Conservation (phyloP, 805 yeast genomes). For the Sporopachydermia lactativora region DNA sequence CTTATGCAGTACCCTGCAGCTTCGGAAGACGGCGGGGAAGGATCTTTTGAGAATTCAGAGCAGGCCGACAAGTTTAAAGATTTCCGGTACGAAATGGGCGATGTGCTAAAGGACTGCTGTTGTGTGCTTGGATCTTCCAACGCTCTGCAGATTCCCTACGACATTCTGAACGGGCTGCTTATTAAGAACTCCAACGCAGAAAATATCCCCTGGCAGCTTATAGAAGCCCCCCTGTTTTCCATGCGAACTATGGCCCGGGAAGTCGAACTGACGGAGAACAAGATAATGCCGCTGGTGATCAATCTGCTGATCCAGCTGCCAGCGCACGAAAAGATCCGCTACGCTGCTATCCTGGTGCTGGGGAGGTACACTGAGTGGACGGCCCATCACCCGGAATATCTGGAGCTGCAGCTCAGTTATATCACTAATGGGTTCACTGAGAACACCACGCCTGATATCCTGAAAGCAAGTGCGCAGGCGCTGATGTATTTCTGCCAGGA, state of each 20-base stretch:
- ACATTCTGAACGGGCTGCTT: slow-evolving; percentile 32
- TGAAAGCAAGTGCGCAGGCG: slow-evolving; percentile 85
- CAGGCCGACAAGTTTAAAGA: slow-evolving; percentile 87
- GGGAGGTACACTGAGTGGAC: slow-evolving; percentile 99
- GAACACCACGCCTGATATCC: slow-evolving; percentile 30
- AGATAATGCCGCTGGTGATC: slow-evolving; percentile 67
- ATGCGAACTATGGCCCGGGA: slow-evolving; percentile 93
- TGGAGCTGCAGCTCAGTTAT: slow-evolving; percentile 74
- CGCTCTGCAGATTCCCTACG: slow-evolving; percentile 61
- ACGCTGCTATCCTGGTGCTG: slow-evolving; percentile 82
- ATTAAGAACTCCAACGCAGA: slow-evolving; percentile 22
- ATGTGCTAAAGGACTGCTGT: slow-evolving; percentile 92
- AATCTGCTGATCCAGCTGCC: slow-evolving; percentile 54
- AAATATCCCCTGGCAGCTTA: slow-evolving; percentile 56
- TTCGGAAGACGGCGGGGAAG: slow-evolving; percentile 22
- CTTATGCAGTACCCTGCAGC: slow-evolving; percentile 66
- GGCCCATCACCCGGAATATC: slow-evolving; percentile 62
- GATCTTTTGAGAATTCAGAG: slow-evolving; percentile 59
- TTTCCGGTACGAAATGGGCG: slow-evolving; percentile 94
- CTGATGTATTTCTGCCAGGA: slow-evolving; percentile 91
- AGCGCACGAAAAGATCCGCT: slow-evolving; percentile 74
- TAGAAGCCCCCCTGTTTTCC: slow-evolving; percentile 83
- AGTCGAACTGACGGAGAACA: slow-evolving; percentile 51
- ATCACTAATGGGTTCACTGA: slow-evolving; percentile 59
- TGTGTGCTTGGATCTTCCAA: slow-evolving; percentile 68